Evolutionary conservation across 2,329 filamentous ascomycete species (phyloP), one percentile per base, ranked within the genome.

Genomic region (Xenoacremonium recifei): DNA sequence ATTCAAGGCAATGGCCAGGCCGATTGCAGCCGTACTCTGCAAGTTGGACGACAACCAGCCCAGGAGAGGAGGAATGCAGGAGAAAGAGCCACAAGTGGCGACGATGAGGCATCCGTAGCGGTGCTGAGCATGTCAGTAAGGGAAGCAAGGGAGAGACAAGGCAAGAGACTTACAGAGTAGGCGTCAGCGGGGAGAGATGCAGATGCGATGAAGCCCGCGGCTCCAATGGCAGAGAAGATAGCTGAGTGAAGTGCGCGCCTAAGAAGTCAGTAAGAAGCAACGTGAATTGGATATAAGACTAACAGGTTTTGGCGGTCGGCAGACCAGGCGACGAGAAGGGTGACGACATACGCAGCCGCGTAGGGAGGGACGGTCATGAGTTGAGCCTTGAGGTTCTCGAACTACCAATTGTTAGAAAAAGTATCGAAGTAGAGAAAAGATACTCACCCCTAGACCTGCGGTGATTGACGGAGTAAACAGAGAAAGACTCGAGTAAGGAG

Each of bases 81-180:
- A 75, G 42, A 87, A 87, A 0, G 82, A 69, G 1, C 84, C 83
- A 4, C 75, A 76, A 1, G 79, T 70, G 1, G 80, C 82, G 12
- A 87, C 69, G 16, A 86, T 84, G 5, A 87, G 71, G 49, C 80
- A 84, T 5, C 78, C 82, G 55, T 87, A 87, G 7, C 84, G 78
- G 10, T 61, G 54, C 27, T 70, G 2, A 15, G 6, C 6, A 31
- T 6, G 6, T 31, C 7, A 31, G 29, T 15, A 31, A 9, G n/a
- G 29, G n/a, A 7, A 15, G n/a, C 7, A 7, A 9, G 13, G n/a
- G 7, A 27, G 4, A 11, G 0, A 40, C 21, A 3, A 1, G 4
- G 9, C 3, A 0, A 4, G 6, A 6, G 10, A 48, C 53, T 25
- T 33, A 47, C 54, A 16, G 33, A 36, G 7, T 83, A 86, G 3